Percentiles rank a stretch among this genome's conserved stretches.
Conservation (phyloP, 78 protist genomes). For the Protostelium mycophagum region DNA sequence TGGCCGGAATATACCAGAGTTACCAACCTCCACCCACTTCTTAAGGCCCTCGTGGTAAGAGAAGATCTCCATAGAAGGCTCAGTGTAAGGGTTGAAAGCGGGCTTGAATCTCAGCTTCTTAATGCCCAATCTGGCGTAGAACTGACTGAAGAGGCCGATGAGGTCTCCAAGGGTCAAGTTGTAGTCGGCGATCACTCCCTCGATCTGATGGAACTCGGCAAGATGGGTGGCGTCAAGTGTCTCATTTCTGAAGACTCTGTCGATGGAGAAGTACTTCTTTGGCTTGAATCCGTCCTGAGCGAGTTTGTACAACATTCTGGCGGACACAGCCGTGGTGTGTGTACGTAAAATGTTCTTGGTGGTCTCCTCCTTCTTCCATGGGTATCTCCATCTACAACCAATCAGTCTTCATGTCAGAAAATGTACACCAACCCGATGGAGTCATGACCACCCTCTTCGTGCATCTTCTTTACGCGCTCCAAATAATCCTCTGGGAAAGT, state of each 20-base stretch:
- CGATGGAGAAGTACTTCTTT: constrained; percentile 94
- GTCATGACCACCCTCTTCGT: constrained; percentile 88
- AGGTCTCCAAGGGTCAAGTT: constrained; percentile 89
- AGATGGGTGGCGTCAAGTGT: constrained; percentile 98
- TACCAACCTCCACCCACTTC: constrained; percentile 87
- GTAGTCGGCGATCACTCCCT: constrained; percentile 93
- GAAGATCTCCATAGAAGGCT: constrained; percentile 99
- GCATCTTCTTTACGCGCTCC: constrained; percentile 80
- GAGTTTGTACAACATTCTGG: constrained; percentile 88
- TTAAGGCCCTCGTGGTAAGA: constrained; percentile 69
- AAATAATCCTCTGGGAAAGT: constrained; percentile 86
- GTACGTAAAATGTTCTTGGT: constrained; percentile 94
- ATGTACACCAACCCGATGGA: constrained; percentile 64
- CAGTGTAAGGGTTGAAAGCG: constrained; percentile 99
- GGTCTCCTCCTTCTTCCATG: constrained; percentile 92
- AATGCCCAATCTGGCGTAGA: constrained; percentile 87
- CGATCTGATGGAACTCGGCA: constrained; percentile 99
- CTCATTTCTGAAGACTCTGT: constrained; percentile 99
- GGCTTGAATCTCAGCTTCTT: constrained; percentile 90
- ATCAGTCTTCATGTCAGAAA: background rate
- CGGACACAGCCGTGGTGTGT: constrained; percentile 99
- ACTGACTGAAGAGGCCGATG: constrained; percentile 86
- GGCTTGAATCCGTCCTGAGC: constrained; percentile 78
- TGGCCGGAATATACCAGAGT: constrained; percentile 96
- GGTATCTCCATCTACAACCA: constrained; percentile 68